These are phyloP conservation scores for Fusarium sublunatum DNA, from an alignment of 2,329 filamentous ascomycete genomes.

Conservation along the genomic window DNA sequence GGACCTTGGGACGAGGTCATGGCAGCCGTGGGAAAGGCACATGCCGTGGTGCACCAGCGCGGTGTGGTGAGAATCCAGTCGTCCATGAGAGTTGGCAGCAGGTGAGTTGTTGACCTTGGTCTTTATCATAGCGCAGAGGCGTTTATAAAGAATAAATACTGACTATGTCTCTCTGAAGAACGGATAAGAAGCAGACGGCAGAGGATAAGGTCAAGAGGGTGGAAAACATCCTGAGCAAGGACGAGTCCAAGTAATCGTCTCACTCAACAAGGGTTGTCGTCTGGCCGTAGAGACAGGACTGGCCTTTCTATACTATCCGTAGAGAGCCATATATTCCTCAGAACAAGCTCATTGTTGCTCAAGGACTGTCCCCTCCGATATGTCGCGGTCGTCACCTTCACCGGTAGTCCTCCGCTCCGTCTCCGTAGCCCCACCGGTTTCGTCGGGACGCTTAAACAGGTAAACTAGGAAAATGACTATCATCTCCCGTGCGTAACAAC, in stretches of 20 bases:
- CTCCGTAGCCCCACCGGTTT: not conserved
- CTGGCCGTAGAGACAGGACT: not conserved
- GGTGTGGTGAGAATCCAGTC: slow-evolving; percentile 88
- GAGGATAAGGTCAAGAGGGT: slow-evolving; percentile 80
- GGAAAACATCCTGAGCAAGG: slow-evolving; percentile 59
- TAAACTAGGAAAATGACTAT: too few relatives aligned
- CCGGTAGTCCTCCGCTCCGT: slow-evolving; percentile 2
- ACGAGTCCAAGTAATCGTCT: slow-evolving; percentile 19
- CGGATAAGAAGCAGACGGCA: slow-evolving; percentile 85
- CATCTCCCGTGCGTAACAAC: too few relatives aligned
- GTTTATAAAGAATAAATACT: slow-evolving; percentile 1
- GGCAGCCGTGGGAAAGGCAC: slow-evolving; percentile 85
- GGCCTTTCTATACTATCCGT: not conserved
- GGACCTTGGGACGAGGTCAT: slow-evolving; percentile 92
- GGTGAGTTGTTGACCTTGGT: slow-evolving; percentile 61
- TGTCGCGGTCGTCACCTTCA: not conserved
- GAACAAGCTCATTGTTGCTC: not conserved
- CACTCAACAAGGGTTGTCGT: not conserved
- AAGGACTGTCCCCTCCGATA: not conserved
- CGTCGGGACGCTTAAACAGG: not conserved
- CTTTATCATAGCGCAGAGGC: not conserved
- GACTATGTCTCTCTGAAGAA: slow-evolving; percentile 59
- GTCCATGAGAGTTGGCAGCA: slow-evolving; percentile 85
- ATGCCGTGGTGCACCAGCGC: slow-evolving; percentile 78
- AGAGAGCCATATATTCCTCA: not conserved